Evolutionary conservation across 305 asterid genomes (phyloP), one percentile per base, ranked within the genome.

Genomic region (Nicotiana rustica): DNA sequence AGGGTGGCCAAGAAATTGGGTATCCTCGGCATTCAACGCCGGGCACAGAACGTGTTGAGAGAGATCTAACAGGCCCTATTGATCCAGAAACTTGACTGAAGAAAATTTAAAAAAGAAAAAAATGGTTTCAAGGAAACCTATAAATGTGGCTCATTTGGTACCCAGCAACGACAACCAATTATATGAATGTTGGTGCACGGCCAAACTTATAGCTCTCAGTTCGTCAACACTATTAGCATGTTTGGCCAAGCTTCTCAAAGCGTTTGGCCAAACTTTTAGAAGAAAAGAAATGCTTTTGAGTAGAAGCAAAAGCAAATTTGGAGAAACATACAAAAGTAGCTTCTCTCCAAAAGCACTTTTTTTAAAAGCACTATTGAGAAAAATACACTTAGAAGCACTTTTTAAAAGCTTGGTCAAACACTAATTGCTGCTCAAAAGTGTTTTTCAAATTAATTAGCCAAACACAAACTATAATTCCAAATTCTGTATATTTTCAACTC

Each of bases 1-100:
- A 75, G 44, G 65, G 47, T 75, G n/a, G 65, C 65, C 61, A 29
- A 75, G 52, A 21, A 29, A 49, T 19, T 75, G 15, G 44, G 80
- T 52, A 29, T 75, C 47, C 65, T 47, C 25, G 31, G 47, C 9
- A 10, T 15, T 57, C 25, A 25, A 25, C 25, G 25, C 25, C 8
- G 52, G 65, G 80, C 25, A 15, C 65, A 75, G 17, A 75, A 52
- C 18, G 10, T 29, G 31, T 29, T 52, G 47, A 29, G 47, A 75
- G 47, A 75, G 15, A 52, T 75, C 65, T 52, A 75, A 75, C 65
- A 7, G 29, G 47, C 29, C 17, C 80, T 14, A 13, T 25, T 49
- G 9, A 35, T 62, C 65, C 38, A 75, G 19, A 75, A 13, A 65
- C 70, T 65, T 65, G 70, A 65, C 70, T 65, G 41, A 29, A 12